A percentile compares a stretch with the other conserved stretches of the same genome.
Evolutionary conservation across 2,329 filamentous ascomycete species (phyloP).

Genomic region (Geosmithia morbida): DNA sequence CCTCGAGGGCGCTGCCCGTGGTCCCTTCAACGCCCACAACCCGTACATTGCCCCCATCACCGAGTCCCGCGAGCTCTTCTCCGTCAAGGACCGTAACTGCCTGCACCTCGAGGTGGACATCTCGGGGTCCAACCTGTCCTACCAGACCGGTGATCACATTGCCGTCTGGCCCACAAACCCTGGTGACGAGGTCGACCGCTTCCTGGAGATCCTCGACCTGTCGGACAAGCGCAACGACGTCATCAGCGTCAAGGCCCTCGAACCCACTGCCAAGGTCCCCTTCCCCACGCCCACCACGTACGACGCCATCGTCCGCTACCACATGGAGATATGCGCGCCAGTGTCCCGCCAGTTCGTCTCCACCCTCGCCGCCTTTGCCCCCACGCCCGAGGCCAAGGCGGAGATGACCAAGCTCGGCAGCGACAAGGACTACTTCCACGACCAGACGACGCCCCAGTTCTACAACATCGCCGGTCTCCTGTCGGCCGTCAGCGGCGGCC

Average conservation of each 20-base stretch:
- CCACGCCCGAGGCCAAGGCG: slow-evolving; percentile 68
- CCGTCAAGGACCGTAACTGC: slow-evolving; percentile 81
- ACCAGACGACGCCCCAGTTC: slow-evolving; percentile 66
- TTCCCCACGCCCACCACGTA: slow-evolving; percentile 96
- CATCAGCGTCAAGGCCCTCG: slow-evolving; percentile 78
- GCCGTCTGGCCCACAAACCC: slow-evolving; percentile 95
- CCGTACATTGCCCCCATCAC: slow-evolving; percentile 90
- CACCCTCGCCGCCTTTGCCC: slow-evolving; percentile 77
- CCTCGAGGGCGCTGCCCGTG: slow-evolving; percentile 68
- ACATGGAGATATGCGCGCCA: slow-evolving; percentile 91
- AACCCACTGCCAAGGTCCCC: slow-evolving; percentile 91
- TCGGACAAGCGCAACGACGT: slow-evolving; percentile 65
- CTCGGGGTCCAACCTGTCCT: slow-evolving; percentile 74
- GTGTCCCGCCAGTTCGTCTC: slow-evolving; percentile 93
- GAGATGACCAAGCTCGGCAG: slow-evolving; percentile 80
- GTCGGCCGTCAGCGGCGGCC: slow-evolving; percentile 53
- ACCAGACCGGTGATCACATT: slow-evolving; percentile 95
- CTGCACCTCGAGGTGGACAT: slow-evolving; percentile 93
- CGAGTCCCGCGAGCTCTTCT: slow-evolving; percentile 85
- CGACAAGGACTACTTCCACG: slow-evolving; percentile 92
- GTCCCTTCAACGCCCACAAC: slow-evolving; percentile 92
- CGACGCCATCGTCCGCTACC: slow-evolving; percentile 83
- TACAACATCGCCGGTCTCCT: slow-evolving; percentile 86
- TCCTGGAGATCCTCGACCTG: slow-evolving; percentile 67
- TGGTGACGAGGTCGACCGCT: slow-evolving; percentile 80